A percentile compares a stretch with the other conserved stretches of the same genome.
phyloP scores from a whole-genome alignment of 2,329 filamentous ascomycete species.

The Pestalotiopsis sp. region DNA sequence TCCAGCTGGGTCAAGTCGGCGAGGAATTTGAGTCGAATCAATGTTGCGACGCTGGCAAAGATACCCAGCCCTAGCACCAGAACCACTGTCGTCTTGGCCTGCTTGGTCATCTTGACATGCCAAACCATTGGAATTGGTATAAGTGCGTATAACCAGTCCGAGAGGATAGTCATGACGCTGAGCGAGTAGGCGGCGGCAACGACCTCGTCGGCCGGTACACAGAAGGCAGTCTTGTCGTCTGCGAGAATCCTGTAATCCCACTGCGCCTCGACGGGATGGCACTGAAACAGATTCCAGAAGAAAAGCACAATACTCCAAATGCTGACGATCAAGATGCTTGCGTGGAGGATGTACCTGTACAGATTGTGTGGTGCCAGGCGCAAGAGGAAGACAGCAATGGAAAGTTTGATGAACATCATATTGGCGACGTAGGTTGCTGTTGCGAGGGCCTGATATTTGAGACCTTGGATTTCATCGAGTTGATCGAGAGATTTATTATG shows the following conservation, averaged over 20 bases:
- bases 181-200: slow-evolving; percentile 54
- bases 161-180: slow-evolving; percentile 54
- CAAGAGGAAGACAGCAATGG: slow-evolving; percentile 56
- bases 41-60: slow-evolving; percentile 58
- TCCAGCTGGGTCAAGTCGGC: slow-evolving; percentile 44
- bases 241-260: slow-evolving; percentile 54
- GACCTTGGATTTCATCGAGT: slow-evolving; percentile 43
- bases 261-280: slow-evolving; percentile 50
- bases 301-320: slow-evolving; percentile 52
- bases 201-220: slow-evolving; percentile 46
- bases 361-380: slow-evolving; percentile 47
- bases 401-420: slow-evolving; percentile 62
- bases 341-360: slow-evolving; percentile 52
- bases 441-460: slow-evolving; percentile 57
- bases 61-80: slow-evolving; percentile 52
- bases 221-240: slow-evolving; percentile 36
- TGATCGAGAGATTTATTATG: slow-evolving; percentile 49
- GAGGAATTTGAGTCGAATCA: slow-evolving; percentile 54
- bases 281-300: slow-evolving; percentile 52
- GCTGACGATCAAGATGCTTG: slow-evolving; percentile 47
- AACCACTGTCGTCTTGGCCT: slow-evolving; percentile 55
- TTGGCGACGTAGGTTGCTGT: slow-evolving; percentile 53
- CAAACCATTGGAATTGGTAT: slow-evolving; percentile 58
- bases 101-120: slow-evolving; percentile 55
- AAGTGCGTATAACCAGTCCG: slow-evolving; percentile 59